These are phyloP conservation scores for Luffa acutangula DNA, from an alignment of 306 rosid species.

Conservation along the genomic window DNA sequence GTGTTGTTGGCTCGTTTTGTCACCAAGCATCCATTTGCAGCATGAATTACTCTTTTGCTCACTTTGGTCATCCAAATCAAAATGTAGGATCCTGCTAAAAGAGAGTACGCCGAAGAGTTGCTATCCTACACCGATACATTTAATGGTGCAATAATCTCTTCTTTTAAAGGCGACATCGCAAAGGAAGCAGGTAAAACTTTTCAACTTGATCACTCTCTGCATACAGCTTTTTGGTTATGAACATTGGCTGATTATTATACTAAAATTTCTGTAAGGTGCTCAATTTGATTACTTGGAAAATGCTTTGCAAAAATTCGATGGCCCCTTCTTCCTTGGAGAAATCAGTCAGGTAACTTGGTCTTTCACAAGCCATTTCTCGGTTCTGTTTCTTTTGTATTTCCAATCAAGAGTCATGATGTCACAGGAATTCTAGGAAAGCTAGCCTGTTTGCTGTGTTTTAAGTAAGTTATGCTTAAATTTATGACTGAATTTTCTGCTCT, in stretches of 20 bases:
- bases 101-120: constrained; percentile 38
- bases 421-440: neutral
- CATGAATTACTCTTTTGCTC: neutral
- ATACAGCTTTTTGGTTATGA: neutral
- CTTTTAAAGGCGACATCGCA: constrained; percentile 30
- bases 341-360: constrained; percentile 50
- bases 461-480: neutral
- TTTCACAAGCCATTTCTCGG: neutral
- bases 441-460: neutral
- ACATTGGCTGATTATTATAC: neutral
- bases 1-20: neutral
- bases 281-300: constrained; percentile 70
- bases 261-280: constrained; percentile 24
- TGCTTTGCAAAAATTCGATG: constrained; percentile 56
- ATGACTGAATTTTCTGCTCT: neutral
- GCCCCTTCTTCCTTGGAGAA: constrained; percentile 54
- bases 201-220: constrained; percentile 6
- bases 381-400: neutral
- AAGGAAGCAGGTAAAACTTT: constrained; percentile 35
- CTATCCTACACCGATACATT: constrained; percentile 35
- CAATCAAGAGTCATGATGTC: neutral
- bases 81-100: constrained; percentile 45
- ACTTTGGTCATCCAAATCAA: neutral
- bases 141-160: constrained; percentile 6
- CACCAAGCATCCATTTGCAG: neutral